Base-by-base conservation (phyloP, 495 filamentous ascomycete genomes). In the Xylaria curta region DNA sequence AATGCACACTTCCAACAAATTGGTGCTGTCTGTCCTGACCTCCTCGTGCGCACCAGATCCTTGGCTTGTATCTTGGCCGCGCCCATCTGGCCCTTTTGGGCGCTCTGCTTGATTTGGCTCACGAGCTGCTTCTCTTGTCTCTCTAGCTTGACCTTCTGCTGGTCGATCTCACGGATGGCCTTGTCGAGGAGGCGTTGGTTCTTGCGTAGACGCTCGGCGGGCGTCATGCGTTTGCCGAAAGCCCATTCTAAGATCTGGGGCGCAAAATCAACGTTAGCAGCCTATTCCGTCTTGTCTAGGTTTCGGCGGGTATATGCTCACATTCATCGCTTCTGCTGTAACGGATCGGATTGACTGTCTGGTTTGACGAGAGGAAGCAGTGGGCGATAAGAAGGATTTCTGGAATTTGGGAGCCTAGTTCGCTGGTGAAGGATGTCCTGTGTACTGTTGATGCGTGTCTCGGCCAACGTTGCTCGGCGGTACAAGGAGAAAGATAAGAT, bases 71-170 rank as follows among this genome's bases (percentile, higher is more conserved):
- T 96, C 83, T 97, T 96, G 78, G 94, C 94, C 4, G 97, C 94
- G 21, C 94, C 95, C 86, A 97, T 94, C 79, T 98, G 94, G 7
- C 94, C 94, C 87, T 95, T 97, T 82, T 98, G 97, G 40, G 96
- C 96, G 75, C 93, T 97, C 86, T 97, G 95, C 85, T 97, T 97
- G 83, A 98, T 98, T 78, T 98, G 94, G 69, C 90, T 85, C 15
- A 98, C 89, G 19, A 99, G 87, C 78, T 97, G 97, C 89, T 98
- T 98, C 86, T 99, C 96, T 75, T 98, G 96, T 68, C 97, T 95
- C 81, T 98, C 97, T 8, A 99, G 88, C 84, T 99, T 99, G 54
- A 93, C 88, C 53, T 95, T 89, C 80, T 97, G 94, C 58, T 97
- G 90, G 75, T 99, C 97, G 24, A 98, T 87, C 83, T 99, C 96